Evolutionary conservation across 192 early-diverging fungal genomes (phyloP).

Genomic region (Backusella parvicylindrica): DNA sequence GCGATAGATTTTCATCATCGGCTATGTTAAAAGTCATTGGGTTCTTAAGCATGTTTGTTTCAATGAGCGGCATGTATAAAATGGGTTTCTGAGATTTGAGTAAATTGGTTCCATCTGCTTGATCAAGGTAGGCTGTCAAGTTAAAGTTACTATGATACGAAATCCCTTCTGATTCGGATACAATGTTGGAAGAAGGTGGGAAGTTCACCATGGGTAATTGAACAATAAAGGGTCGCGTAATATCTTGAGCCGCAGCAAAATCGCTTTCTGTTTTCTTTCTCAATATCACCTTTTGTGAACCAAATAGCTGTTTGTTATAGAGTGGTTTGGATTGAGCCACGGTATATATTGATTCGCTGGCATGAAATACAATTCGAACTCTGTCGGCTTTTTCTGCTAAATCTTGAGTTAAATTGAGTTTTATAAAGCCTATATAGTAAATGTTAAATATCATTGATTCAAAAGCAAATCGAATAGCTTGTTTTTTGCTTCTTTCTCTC

Average conservation of each 20-base stretch:
- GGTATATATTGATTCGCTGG: neutral
- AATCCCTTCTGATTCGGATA: neutral
- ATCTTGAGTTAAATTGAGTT: neutral
- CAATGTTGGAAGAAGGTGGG: neutral
- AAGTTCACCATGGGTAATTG: constrained; percentile 4
- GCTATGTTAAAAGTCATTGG: neutral
- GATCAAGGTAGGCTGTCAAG: neutral
- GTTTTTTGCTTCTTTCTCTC: no score
- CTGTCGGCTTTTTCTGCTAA: neutral
- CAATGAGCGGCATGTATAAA: neutral
- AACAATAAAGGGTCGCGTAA: neutral
- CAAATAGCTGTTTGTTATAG: neutral
- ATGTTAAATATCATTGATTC: neutral
- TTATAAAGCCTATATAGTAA: neutral
- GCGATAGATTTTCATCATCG: neutral
- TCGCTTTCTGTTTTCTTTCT: neutral
- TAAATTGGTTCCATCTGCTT: neutral
- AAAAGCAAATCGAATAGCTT: no score
- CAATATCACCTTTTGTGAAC: neutral
- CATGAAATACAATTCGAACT: constrained; percentile 10
- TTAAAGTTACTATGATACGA: neutral
- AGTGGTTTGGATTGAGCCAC: neutral
- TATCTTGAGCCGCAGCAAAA: neutral
- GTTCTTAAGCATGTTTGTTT: neutral
- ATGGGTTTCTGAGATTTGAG: neutral